Evolutionary conservation across 108 stramenopile genomes (phyloP).

Genomic region (Pseudonitzschia pungens): DNA sequence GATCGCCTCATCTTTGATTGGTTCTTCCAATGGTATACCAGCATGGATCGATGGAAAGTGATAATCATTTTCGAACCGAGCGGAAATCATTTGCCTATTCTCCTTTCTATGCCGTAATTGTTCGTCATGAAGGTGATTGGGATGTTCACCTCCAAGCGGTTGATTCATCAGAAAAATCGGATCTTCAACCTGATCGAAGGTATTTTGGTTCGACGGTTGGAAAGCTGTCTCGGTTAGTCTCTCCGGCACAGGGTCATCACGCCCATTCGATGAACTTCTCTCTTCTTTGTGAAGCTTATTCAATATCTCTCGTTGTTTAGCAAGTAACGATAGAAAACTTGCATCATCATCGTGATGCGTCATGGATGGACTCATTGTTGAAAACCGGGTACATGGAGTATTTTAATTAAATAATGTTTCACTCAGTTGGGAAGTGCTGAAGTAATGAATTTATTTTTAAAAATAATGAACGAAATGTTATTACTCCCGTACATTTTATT

Average conservation of each 20-base stretch:
- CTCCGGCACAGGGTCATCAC: neutral
- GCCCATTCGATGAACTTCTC: neutral
- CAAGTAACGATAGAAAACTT: slow-evolving; percentile 7
- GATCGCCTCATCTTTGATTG: neutral
- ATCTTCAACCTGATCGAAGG: neutral
- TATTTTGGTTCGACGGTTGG: neutral
- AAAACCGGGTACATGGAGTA: neutral
- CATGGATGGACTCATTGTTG: neutral
- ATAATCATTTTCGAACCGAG: neutral
- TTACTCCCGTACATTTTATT: no score
- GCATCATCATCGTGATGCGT: neutral
- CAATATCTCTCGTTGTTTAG: slow-evolving; percentile 7
- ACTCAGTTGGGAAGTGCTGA: no score
- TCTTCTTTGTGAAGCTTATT: neutral
- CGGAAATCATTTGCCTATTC: neutral
- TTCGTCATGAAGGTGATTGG: neutral
- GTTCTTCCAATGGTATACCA: neutral
- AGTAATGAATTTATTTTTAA: no score
- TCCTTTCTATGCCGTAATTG: neutral
- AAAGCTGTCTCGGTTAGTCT: neutral
- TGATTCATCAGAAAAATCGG: slow-evolving; percentile 9
- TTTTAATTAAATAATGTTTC: no score
- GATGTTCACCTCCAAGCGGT: slow-evolving; percentile 1
- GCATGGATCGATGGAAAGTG: neutral
- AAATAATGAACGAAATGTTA: no score